phyloP scores from a whole-genome alignment of 1,284 basidiomycete genomes.

The Termitomyces sp. region DNA sequence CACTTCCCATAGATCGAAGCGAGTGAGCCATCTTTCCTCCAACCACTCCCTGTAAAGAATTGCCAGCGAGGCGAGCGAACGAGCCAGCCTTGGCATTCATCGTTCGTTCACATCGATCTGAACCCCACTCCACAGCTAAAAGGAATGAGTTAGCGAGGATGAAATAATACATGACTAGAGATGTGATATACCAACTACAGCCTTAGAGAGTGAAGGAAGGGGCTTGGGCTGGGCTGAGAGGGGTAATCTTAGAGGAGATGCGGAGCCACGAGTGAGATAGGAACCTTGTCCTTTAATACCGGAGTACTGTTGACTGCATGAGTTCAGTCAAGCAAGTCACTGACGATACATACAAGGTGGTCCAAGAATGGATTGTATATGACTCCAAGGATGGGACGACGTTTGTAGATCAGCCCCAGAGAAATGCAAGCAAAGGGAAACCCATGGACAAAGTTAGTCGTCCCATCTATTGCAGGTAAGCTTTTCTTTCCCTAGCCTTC shows the following conservation, averaged over 20 bases:
- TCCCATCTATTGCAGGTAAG: constrained; percentile 58
- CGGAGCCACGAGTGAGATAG: constrained; percentile 57
- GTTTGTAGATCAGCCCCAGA: constrained; percentile 82
- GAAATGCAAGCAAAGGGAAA: constrained; percentile 91
- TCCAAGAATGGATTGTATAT: constrained; percentile 92
- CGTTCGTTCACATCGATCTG: constrained; percentile 61
- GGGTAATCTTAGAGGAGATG: constrained; percentile 65
- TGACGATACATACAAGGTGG: constrained; percentile 49
- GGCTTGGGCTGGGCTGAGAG: constrained; percentile 59
- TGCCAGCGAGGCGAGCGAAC: constrained; percentile 76
- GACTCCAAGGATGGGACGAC: constrained; percentile 80
- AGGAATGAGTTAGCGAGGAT: constrained; percentile 1
- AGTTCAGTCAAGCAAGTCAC: neutral
- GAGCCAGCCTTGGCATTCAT: constrained; percentile 66
- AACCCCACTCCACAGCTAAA: constrained; percentile 87
- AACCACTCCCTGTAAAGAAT: constrained; percentile 56
- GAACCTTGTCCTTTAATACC: constrained; percentile 79
- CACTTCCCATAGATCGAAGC: constrained; percentile 78
- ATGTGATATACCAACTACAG: constrained; percentile 56
- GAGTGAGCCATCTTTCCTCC: constrained; percentile 88
- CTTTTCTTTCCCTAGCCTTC: neutral
- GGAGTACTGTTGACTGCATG: constrained; percentile 55
- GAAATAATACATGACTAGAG: neutral
- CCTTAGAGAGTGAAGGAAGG: constrained; percentile 72
- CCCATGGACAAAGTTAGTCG: constrained; percentile 91